A percentile compares a stretch with the other conserved stretches of the same genome.
phyloP scores from a whole-genome alignment of 345 rosid species.

The Eucalyptus caleyi region DNA sequence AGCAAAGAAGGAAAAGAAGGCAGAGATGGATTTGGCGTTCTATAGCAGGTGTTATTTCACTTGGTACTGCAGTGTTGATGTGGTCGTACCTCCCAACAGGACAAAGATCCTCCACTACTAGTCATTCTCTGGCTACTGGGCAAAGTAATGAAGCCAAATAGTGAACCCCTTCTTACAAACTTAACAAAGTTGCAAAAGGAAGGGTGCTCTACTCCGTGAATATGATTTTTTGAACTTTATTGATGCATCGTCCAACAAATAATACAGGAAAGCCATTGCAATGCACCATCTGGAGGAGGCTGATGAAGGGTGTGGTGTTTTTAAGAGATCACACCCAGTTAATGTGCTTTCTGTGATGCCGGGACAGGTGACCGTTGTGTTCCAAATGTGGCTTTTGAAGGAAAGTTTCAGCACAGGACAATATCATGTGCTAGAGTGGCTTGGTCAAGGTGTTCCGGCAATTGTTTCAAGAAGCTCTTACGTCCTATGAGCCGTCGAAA shows the following conservation, averaged over 20 bases:
- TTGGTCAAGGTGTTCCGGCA: background rate
- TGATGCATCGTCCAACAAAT: background rate
- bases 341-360: background rate
- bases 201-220: background rate
- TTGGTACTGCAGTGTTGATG: slow-evolving; percentile 59
- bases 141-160: slow-evolving; percentile 4
- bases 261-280: background rate
- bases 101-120: slow-evolving; percentile 19
- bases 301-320: background rate
- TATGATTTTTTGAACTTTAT: background rate
- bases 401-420: background rate
- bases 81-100: slow-evolving; percentile 51
- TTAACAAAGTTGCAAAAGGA: background rate
- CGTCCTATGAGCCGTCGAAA: background rate
- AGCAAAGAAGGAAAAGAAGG: slow-evolving; percentile 35
- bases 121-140: slow-evolving; percentile 10
- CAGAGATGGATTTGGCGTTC: slow-evolving; percentile 70
- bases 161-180: background rate
- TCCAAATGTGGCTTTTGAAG: background rate
- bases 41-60: slow-evolving; percentile 40
- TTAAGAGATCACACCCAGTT: background rate
- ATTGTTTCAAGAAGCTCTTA: background rate
- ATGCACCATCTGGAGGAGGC: background rate
- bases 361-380: background rate
- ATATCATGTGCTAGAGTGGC: background rate